Base-by-base conservation (phyloP, 306 rosid species). In the Fagus crenata region DNA sequence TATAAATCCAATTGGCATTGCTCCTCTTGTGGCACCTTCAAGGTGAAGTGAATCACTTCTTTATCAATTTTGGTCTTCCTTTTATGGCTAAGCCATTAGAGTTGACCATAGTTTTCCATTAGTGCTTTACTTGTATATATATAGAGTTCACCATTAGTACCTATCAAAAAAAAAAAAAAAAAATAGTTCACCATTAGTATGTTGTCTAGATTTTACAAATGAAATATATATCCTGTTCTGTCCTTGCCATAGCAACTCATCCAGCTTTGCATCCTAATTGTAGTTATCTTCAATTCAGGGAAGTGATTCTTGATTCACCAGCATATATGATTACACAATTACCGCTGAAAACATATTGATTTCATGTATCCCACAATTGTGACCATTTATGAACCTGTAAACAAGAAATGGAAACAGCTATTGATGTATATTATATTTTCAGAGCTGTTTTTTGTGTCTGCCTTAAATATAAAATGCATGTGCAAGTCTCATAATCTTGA, bases 401-500 rank as follows among this genome's bases (percentile, higher is more conserved):
- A 31, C 67, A 31, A 32, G 40, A 60, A 3, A 33, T 6, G 67
- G 36, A 60, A 60, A 60, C 3, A 0, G 67, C 40, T 63, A 46
- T 43, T 2, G 49, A 51, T 49, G n/a, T 56, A n/a, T 9, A 15
- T 65, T 4, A 49, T 56, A 76, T 53, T 56, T 13, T 76, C 81
- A 42, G 53, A 59, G 78, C 73, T 83, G 63, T 41, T 86, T 58
- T 40, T 15, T 68, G 31, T 58, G 58, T 33, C 51, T 46, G 51
- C 51, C 51, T 46, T 46, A 46, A 46, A 46, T 46, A 46, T 67
- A 22, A 33, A 33, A 12, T 12, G 8, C 60, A 28, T 73, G 49
- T 32, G 71, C 68, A 74, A 60, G 7, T 68, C 72, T 55, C 81
- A 61, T 78, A 64, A 69, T 73, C 78, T 71, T 42, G 65, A 40